Evolutionary conservation across 352 stramenopile genomes (phyloP).

Genomic region (Phytophthora pluvialis): DNA sequence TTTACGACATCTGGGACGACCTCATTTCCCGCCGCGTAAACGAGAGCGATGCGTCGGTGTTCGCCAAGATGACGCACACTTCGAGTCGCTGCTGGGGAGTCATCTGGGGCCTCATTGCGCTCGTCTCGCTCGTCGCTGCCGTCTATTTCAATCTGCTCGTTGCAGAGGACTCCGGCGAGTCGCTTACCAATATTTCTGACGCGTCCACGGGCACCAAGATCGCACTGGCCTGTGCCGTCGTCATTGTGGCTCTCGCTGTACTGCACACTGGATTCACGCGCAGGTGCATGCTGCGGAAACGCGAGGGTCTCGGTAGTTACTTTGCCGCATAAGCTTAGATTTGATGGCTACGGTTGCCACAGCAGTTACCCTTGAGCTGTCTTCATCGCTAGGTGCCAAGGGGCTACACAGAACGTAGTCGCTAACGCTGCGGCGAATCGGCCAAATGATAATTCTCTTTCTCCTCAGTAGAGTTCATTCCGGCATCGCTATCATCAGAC

Average conservation of each 20-base stretch:
- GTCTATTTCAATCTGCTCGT: slow-evolving; percentile 90
- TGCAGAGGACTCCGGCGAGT: slow-evolving; percentile 54
- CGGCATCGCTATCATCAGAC: slow-evolving; percentile 7
- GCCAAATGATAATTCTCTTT: slow-evolving; percentile 24
- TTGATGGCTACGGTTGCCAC: slow-evolving; percentile 6
- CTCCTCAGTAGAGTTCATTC: slow-evolving; percentile 10
- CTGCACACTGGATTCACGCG: slow-evolving; percentile 74
- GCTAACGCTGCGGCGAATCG: background rate
- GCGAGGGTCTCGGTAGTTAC: slow-evolving; percentile 42
- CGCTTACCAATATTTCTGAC: slow-evolving; percentile 56
- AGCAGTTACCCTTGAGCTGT: background rate
- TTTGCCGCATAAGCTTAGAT: slow-evolving; percentile 38
- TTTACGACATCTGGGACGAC: slow-evolving; percentile 93
- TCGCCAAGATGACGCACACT: slow-evolving; percentile 91
- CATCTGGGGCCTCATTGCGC: slow-evolving; percentile 85
- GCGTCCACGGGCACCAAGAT: slow-evolving; percentile 63
- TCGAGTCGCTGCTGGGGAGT: slow-evolving; percentile 91
- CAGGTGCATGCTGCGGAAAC: slow-evolving; percentile 71
- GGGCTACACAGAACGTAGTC: background rate
- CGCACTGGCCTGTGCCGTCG: slow-evolving; percentile 53
- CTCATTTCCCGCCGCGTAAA: slow-evolving; percentile 90
- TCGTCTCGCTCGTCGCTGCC: slow-evolving; percentile 75
- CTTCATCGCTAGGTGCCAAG: slow-evolving; percentile 3
- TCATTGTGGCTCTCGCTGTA: slow-evolving; percentile 62
- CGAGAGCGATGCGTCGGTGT: slow-evolving; percentile 88